A percentile compares a stretch with the other conserved stretches of the same genome.
phyloP scores from a whole-genome alignment of 1,284 basidiomycete genomes.

The Ustanciosporium gigantosporum region DNA sequence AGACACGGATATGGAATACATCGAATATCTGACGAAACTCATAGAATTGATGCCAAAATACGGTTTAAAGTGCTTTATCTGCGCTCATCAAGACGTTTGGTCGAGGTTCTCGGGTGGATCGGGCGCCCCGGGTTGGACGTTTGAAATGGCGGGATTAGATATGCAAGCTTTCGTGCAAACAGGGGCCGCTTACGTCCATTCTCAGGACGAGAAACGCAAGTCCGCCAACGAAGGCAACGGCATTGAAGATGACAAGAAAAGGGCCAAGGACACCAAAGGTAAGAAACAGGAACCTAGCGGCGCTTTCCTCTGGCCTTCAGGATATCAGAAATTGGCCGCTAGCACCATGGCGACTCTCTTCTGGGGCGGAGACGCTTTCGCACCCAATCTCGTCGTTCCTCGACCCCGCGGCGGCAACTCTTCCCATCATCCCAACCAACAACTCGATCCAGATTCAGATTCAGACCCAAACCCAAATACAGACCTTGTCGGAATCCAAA shows the following conservation, averaged over 20 bases:
- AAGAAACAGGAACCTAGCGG: conserved; percentile 41
- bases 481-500: conserved; percentile 67
- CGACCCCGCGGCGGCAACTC: too few species aligned
- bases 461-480: neutral
- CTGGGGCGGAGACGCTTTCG: conserved; percentile 68
- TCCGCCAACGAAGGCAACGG: neutral
- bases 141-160: conserved; percentile 51
- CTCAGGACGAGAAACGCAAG: conserved; percentile 24
- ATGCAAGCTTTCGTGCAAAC: conserved; percentile 34
- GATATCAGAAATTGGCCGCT: conserved; percentile 58
- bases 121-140: conserved; percentile 69
- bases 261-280: neutral
- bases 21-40: conserved; percentile 75
- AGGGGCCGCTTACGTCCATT: conserved; percentile 55
- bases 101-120: conserved; percentile 85
- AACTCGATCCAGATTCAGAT: neutral
- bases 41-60: conserved; percentile 77
- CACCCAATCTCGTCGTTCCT: conserved; percentile 67
- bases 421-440: neutral
- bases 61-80: conserved; percentile 79
- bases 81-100: conserved; percentile 73
- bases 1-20: conserved; percentile 78
- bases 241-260: too few species aligned
- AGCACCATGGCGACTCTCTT: conserved; percentile 62
- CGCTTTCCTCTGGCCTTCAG: conserved; percentile 58